Conservation (phyloP, 192 early-diverging fungal species). For the Coemansia sp. region DNA sequence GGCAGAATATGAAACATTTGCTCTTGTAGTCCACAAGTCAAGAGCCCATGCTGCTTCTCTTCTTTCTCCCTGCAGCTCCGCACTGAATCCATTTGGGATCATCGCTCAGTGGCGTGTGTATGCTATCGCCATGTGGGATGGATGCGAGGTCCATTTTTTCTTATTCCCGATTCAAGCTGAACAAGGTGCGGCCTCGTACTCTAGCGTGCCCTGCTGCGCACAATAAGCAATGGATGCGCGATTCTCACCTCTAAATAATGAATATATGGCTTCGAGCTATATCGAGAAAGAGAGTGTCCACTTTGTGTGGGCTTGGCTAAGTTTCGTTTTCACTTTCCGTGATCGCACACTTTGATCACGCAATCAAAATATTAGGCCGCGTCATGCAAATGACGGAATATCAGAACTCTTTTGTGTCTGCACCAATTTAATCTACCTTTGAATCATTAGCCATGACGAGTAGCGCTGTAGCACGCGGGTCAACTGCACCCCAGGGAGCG, state of each 20-base stretch:
- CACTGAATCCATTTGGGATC: no score
- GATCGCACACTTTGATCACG: neutral
- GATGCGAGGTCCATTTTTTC: no score
- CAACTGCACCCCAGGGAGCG: constrained; percentile 8
- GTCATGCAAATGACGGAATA: constrained; percentile 5
- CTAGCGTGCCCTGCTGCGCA: neutral
- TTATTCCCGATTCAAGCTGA: no score
- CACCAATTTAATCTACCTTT: no score
- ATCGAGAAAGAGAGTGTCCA: constrained; percentile 19
- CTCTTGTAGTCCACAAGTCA: no score
- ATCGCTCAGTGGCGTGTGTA: no score
- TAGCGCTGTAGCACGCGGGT: constrained; percentile 30
- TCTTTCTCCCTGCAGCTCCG: no score
- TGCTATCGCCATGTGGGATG: no score
- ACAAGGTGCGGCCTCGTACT: no score
- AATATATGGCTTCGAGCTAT: constrained; percentile 29
- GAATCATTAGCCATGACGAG: constrained; percentile 22
- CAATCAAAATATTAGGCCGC: constrained; percentile 4
- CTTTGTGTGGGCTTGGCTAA: neutral
- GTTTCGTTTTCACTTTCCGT: constrained; percentile 1
- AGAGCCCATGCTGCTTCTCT: no score
- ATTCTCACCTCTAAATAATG: constrained; percentile 39
- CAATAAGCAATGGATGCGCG: constrained; percentile 25
- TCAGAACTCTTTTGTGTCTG: no score
- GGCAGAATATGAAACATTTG: no score